Evolutionary conservation across 2,329 filamentous ascomycete species (phyloP).

Genomic region (Xylaria sp.): DNA sequence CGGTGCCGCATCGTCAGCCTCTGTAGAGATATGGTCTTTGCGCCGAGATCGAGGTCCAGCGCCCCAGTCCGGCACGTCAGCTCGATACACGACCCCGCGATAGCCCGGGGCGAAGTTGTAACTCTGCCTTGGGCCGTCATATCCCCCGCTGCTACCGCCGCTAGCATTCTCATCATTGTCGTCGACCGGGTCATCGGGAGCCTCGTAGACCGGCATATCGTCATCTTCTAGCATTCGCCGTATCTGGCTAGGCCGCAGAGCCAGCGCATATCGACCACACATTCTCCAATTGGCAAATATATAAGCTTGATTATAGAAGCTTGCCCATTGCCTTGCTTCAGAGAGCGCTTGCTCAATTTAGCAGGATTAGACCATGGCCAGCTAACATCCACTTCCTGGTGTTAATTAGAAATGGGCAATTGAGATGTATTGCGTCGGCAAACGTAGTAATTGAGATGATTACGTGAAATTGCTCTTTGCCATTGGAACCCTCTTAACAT

Average conservation of each 20-base stretch:
- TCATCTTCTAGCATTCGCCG: conserved; percentile 78
- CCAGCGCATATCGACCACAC: conserved; percentile 76
- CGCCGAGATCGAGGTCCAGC: conserved; percentile 54
- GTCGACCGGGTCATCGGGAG: conserved; percentile 71
- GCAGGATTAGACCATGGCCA: background rate
- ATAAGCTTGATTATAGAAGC: background rate
- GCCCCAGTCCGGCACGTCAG: conserved; percentile 73
- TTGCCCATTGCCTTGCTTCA: background rate
- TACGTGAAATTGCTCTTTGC: background rate
- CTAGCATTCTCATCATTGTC: conserved; percentile 16
- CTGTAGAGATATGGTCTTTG: conserved; percentile 34
- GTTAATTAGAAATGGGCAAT: background rate
- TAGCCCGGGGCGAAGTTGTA: conserved; percentile 96
- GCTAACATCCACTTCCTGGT: background rate
- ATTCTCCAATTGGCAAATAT: conserved; percentile 53
- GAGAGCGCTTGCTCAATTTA: background rate
- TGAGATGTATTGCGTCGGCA: too few relatives aligned
- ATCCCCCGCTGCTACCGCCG: background rate
- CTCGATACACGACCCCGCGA: conserved; percentile 86
- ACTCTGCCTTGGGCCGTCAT: conserved; percentile 69
- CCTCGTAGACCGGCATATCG: conserved; percentile 77
- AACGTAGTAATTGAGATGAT: background rate
- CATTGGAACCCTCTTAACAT: background rate
- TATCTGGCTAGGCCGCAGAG: conserved; percentile 77
- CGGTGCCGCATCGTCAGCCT: conserved; percentile 27